Base-by-base conservation (phyloP, 768 basidiomycete genomes). In the Dendrothele bispora region DNA sequence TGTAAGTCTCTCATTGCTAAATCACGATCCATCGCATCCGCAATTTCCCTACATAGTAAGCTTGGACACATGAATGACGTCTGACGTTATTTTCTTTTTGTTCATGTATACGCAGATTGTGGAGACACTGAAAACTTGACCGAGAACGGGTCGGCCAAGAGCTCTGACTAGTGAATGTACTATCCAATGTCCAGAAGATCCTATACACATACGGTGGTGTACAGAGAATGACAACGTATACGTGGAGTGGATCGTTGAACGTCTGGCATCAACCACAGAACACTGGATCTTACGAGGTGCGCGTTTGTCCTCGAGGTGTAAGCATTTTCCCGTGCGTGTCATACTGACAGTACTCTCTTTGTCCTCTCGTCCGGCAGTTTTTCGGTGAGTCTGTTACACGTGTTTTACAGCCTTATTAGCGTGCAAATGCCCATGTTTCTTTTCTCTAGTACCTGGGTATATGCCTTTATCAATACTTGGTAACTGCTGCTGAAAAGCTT, bases 251-350 rank as follows among this genome's bases (percentile, higher is more conserved):
- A 3, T 63, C 65, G 0, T 55, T 87, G 53, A 72, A 83, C 43
- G 68, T 73, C 20, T 91, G 88, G 89, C 65, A 84, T 42, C 82
- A 69, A 0, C 88, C 88, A 0, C 61, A 52, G 4, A 81, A 82
- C 51, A 88, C 67, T 28, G 89, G 89, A 3, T 67, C 66, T 41
- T 91, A 91, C 53, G 80, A 91, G 75, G 87, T 81, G 53, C 48
- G 78, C 61, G n/a, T n/a, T n/a, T n/a, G n/a, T n/a, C n/a, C n/a
- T n/a, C n/a, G n/a, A n/a, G n/a, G n/a, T n/a, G n/a, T n/a, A n/a
- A n/a, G n/a, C n/a, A n/a, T n/a, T n/a, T n/a, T n/a, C n/a, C 12
- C 34, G 4, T 11, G 39, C 43, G 41, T 17, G 6, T 17, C 25
- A 27, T 39, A n/a, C 17, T 7, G 6, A 28, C 27, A 10, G 10